phyloP scores from a whole-genome alignment of 129 eudicot genomes.

The Escallonia herrerae region DNA sequence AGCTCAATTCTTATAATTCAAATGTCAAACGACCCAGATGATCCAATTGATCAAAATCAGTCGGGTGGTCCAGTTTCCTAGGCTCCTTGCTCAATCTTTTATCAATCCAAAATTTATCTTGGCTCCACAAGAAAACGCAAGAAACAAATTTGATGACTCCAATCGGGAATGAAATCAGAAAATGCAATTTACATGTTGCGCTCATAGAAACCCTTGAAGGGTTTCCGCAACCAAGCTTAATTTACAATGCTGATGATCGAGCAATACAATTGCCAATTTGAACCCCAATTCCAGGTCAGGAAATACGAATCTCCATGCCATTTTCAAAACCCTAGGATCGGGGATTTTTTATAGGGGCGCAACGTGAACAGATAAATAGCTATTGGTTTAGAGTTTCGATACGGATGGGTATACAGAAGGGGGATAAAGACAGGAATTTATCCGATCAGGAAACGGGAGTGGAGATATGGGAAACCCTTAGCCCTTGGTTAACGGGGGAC shows the following conservation, averaged over 20 bases:
- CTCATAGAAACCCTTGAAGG: too few relatives aligned
- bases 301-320: neutral
- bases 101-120: neutral
- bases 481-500: conserved; percentile 22
- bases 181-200: too few relatives aligned
- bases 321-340: neutral
- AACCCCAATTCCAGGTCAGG: conserved; percentile 8
- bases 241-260: neutral
- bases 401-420: neutral
- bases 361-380: neutral
- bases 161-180: too few relatives aligned
- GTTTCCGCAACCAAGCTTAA: neutral
- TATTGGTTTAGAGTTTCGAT: conserved; percentile 13
- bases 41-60: neutral
- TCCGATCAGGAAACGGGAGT: conserved; percentile 3
- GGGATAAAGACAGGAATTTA: neutral
- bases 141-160: too few relatives aligned
- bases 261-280: neutral
- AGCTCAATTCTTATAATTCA: neutral
- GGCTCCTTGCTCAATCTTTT: neutral
- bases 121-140: neutral
- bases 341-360: neutral
- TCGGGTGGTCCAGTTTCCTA: neutral
- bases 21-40: neutral
- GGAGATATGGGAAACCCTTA: conserved; percentile 18